Evolutionary conservation across 164 flowering plant genomes (phyloP).

Genomic region (Cinnamomum micranthum): DNA sequence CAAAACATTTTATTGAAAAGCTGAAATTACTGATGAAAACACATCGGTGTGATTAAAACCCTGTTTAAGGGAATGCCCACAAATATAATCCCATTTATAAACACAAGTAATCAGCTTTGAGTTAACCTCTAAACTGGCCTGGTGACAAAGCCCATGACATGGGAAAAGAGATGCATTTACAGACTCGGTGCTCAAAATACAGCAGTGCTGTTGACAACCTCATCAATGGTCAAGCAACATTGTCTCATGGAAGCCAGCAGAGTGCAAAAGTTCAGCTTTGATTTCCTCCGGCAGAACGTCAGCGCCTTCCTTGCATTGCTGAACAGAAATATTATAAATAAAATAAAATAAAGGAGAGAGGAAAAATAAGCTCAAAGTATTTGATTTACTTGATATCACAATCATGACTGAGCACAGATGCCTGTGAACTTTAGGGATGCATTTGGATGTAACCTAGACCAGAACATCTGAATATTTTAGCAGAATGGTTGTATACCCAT

Average conservation of each 20-base stretch:
- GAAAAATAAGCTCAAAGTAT: too few relatives aligned
- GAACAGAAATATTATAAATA: constrained; percentile 10
- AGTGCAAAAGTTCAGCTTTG: constrained; percentile 62
- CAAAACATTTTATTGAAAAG: constrained; percentile 11
- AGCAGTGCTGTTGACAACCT: constrained; percentile 2
- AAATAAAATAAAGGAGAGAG: too few relatives aligned
- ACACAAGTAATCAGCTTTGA: background rate
- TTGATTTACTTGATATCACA: too few relatives aligned
- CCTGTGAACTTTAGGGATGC: too few relatives aligned
- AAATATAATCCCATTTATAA: background rate
- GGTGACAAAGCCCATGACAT: constrained; percentile 1
- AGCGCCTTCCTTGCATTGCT: constrained; percentile 73
- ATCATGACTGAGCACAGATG: too few relatives aligned
- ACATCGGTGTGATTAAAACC: background rate
- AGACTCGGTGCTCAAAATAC: background rate
- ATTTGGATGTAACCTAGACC: too few relatives aligned
- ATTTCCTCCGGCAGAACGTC: constrained; percentile 59
- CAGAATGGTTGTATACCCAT: too few relatives aligned
- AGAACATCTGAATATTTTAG: too few relatives aligned
- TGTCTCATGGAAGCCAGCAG: constrained; percentile 54
- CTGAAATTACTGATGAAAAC: background rate
- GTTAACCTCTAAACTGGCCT: background rate
- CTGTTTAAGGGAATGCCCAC: constrained; percentile 6
- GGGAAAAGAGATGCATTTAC: background rate
- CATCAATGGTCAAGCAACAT: constrained; percentile 13